Evolutionary conservation across 306 rosid species (phyloP), one percentile per base, ranked within the genome.

Genomic region (Cicer chorassanicum): DNA sequence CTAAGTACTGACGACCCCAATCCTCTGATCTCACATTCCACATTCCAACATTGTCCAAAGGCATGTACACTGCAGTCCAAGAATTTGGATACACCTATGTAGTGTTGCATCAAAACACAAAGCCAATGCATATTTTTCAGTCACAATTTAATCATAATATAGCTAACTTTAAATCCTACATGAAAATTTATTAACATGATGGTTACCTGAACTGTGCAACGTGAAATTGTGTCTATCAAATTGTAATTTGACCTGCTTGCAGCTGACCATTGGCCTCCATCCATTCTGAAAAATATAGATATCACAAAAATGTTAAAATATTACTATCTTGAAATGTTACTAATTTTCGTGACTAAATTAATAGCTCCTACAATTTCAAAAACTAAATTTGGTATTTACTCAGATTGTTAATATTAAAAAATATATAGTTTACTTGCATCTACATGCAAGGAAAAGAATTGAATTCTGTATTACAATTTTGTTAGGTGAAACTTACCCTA

Each of bases 1-100:
- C 98, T 67, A 93, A 80, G 71, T 93, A 93, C 60, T 88, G 96
- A 68, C 89, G 83, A n/a, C 61, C 88, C 97, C 97, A 89, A 46
- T 88, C 82, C 76, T 93, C 91, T 2, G 98, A 93, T 45, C 98
- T 86, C 40, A 91, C 74, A 45, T 93, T 91, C 97, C 97, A 93
- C 93, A 93, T 88, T 16, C 97, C 98, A 69, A 91, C 98, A n/a
- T 89, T 93, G 85, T 93, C 98, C 86, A 93, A 80, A 45, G 98
- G 90, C 84, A 93, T 64, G 85, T 88, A 91, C 40, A 91, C 78
- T 70, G 96, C 97, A 36, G 83, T 93, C 98, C 97, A 93, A 74
- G 97, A 93, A 65, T 76, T 82, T 5, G 97, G 97, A 82, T 93
- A 93, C 14, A 90, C 95, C 94, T 90, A 77, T 53, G 49, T 73